phyloP scores from a whole-genome alignment of 2,329 filamentous ascomycete genomes.

The Aureobasidium sp. region DNA sequence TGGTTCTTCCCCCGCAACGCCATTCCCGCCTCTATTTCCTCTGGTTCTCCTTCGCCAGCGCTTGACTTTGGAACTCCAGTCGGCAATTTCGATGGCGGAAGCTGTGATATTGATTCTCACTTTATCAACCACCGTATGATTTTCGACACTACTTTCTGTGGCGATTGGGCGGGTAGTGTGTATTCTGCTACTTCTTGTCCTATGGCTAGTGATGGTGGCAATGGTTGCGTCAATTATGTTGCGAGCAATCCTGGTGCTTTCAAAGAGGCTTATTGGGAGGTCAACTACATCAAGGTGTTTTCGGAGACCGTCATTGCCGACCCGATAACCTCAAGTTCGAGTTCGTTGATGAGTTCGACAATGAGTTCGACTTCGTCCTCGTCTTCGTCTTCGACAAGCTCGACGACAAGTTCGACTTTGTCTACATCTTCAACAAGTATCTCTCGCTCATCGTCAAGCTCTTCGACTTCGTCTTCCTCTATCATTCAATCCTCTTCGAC shows the following conservation, averaged over 20 bases:
- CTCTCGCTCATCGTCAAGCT: neutral
- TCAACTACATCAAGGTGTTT: constrained; percentile 20
- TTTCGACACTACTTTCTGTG: constrained; percentile 55
- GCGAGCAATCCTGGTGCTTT: constrained; percentile 16
- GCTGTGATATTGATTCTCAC: constrained; percentile 26
- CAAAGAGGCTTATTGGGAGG: constrained; percentile 16
- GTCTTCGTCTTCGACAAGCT: neutral
- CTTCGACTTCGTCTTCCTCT: neutral
- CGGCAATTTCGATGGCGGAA: constrained; percentile 42
- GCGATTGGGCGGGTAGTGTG: constrained; percentile 18
- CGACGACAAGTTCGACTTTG: neutral
- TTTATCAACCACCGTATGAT: constrained; percentile 36
- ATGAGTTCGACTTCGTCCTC: neutral
- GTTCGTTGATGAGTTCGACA: neutral
- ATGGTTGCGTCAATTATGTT: constrained; percentile 15
- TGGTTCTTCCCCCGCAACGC: constrained; percentile 67
- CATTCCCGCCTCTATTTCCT: constrained; percentile 55
- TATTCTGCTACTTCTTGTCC: constrained; percentile 11
- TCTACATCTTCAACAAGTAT: neutral
- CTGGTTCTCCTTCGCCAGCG: constrained; percentile 39
- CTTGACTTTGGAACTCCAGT: constrained; percentile 49
- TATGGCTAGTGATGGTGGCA: constrained; percentile 8
- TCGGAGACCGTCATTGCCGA: neutral
- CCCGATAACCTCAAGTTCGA: neutral
- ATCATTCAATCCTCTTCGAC: neutral